Evolutionary conservation across 2,329 filamentous ascomycete species (phyloP).

Genomic region (Stagonosporopsis rhizophila): DNA sequence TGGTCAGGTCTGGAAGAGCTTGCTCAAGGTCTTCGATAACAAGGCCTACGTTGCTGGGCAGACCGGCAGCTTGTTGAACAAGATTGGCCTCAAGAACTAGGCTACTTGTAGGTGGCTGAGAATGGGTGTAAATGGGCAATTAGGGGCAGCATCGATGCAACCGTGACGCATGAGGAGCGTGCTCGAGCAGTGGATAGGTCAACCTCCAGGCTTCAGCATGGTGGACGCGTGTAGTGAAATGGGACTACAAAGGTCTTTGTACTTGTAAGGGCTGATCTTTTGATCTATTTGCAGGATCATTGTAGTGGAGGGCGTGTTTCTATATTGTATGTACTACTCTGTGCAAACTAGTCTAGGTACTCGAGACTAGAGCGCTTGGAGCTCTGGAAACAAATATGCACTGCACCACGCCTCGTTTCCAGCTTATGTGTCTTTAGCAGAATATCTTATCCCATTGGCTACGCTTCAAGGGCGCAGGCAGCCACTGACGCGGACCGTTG

Average conservation of each 20-base stretch:
- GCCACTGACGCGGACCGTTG: constrained; percentile 5
- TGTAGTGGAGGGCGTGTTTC: constrained; percentile 19
- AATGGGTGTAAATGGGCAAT: neutral
- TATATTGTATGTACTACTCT: constrained; percentile 23
- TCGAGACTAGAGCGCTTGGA: constrained; percentile 10
- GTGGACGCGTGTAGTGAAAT: constrained; percentile 24
- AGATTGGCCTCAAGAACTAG: constrained; percentile 63
- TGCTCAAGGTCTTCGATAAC: constrained; percentile 83
- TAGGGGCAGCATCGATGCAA: neutral
- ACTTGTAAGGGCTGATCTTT: constrained; percentile 36
- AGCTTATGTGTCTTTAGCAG: neutral
- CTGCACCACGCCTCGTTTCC: neutral
- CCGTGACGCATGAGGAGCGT: neutral
- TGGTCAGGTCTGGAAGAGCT: constrained; percentile 91
- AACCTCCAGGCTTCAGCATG: constrained; percentile 23
- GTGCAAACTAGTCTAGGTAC: constrained; percentile 7
- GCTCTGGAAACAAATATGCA: constrained; percentile 18
- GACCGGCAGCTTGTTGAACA: constrained; percentile 57
- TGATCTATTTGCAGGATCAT: constrained; percentile 13
- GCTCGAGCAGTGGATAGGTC: constrained; percentile 19
- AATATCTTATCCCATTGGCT: neutral
- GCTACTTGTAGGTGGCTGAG: neutral
- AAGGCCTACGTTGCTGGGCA: constrained; percentile 49
- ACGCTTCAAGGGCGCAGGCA: constrained; percentile 1
- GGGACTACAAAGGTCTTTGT: constrained; percentile 26